Percentiles rank a stretch among this genome's conserved stretches.
phyloP scores from a whole-genome alignment of 208 protist genomes.

The Novymonas esmeraldas region DNA sequence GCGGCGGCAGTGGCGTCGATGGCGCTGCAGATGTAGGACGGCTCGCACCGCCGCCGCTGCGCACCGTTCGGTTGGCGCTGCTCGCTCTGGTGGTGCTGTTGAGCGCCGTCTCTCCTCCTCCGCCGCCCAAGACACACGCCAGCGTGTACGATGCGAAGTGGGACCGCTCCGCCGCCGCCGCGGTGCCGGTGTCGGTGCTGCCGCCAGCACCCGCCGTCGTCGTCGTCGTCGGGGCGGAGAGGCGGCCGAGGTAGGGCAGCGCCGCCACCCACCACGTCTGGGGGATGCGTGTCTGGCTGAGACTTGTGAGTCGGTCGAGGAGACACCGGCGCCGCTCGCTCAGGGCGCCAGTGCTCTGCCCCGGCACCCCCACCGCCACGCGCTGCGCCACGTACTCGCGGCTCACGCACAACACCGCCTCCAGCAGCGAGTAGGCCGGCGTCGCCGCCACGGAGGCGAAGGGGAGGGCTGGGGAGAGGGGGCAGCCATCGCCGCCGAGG shows the following conservation, averaged over 20 bases:
- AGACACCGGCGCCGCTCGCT: constrained; percentile 40
- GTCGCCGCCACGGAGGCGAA: constrained; percentile 8
- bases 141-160: background rate
- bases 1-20: too few relatives aligned
- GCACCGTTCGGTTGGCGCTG: background rate
- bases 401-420: constrained; percentile 75
- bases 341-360: constrained; percentile 24
- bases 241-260: constrained; percentile 26
- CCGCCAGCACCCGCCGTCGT: too few relatives aligned
- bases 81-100: background rate
- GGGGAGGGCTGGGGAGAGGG: background rate
- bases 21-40: too few relatives aligned
- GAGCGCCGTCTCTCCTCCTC: too few relatives aligned
- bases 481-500: background rate
- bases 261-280: constrained; percentile 72
- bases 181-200: background rate
- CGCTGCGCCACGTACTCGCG: constrained; percentile 74
- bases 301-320: constrained; percentile 51
- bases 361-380: constrained; percentile 6
- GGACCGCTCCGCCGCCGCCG: background rate
- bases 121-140: background rate
- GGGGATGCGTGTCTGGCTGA: constrained; percentile 68
- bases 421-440: constrained; percentile 64
- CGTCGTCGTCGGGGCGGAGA: constrained; percentile 2
- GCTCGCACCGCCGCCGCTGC: background rate